Conservation (phyloP, 2,329 filamentous ascomycete species). For the Arthroderma sp. region DNA sequence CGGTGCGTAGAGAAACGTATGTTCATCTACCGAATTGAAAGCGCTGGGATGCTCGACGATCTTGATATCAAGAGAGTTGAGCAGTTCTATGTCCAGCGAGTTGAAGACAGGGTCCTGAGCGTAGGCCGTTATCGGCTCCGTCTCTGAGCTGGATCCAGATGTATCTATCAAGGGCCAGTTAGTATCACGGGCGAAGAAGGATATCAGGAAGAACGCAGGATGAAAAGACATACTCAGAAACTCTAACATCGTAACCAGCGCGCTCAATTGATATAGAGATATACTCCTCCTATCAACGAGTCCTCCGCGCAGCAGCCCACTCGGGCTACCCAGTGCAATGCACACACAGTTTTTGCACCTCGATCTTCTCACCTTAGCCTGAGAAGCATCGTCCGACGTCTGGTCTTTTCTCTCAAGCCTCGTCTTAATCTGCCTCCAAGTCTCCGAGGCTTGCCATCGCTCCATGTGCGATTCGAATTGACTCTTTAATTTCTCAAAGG, state of each 20-base stretch:
- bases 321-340: slow-evolving; percentile 29
- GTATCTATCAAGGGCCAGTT: no score
- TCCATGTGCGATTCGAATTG: slow-evolving; percentile 19
- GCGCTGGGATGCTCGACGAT: slow-evolving; percentile 37
- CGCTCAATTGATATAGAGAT: slow-evolving; percentile 29
- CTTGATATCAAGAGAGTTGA: slow-evolving; percentile 23
- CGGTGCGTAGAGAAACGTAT: slow-evolving; percentile 48
- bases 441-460: slow-evolving; percentile 19
- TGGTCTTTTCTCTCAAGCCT: slow-evolving; percentile 1
- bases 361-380: background rate
- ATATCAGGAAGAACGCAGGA: slow-evolving; percentile 1
- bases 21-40: slow-evolving; percentile 36
- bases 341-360: slow-evolving; percentile 22
- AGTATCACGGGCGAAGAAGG: background rate
- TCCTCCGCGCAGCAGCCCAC: slow-evolving; percentile 28
- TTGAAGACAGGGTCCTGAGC: slow-evolving; percentile 43
- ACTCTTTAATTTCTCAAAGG: slow-evolving; percentile 17
- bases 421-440: slow-evolving; percentile 14
- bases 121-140: slow-evolving; percentile 22
- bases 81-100: slow-evolving; percentile 24
- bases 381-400: background rate
- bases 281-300: slow-evolving; percentile 30
- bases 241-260: slow-evolving; percentile 20
- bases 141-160: no score
- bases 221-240: slow-evolving; percentile 15